Evolutionary conservation across 257 asterid genomes (phyloP), one percentile per base, ranked within the genome.

Genomic region (Rubia yunnanensis): DNA sequence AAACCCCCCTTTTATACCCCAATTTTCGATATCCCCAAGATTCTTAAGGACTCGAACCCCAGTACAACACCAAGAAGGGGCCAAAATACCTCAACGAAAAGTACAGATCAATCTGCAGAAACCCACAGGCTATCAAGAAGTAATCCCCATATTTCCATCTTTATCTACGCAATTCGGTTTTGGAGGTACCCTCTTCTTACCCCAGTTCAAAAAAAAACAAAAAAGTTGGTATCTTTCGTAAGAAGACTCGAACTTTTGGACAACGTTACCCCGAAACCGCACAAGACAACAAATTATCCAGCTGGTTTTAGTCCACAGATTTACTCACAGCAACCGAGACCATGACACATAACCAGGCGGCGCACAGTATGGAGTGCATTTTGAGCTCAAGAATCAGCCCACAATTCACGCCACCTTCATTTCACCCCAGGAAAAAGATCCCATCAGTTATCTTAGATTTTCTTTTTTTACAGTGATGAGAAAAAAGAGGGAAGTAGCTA

Each of bases 61-160:
- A n/a, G n/a, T n/a, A n/a, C n/a, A 44, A 44, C 52, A 54, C 72
- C 61, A 76, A 69, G 81, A 78, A 76, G 77, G 65, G 74, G 87
- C 87, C 92, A 85, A 85, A 88, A 77, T 72, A 78, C 83, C 83
- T 81, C 74, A 86, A 89, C 84, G 31, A 74, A 83, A 88, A 85
- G 81, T 72, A 78, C 64, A 72, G 77, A 74, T 74, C 61, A 65
- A 44, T 28, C 6, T 32, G 56, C 60, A 64, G 81, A 80, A 73
- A 76, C 70, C 70, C 64, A 79, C 82, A 77, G 66, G 71, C 77
- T 18, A 86, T 82, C 87, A 81, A 86, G 78, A 73, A 38, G 27
- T 32, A 48, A 57, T 24, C 72, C 20, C 72, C 46, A 32, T 59
- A 71, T 79, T 46, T 27, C 57, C 36, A 49, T 68, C 66, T 38